Evolutionary conservation across 2,329 filamentous ascomycete species (phyloP).

Genomic region (Tothia fuscella): DNA sequence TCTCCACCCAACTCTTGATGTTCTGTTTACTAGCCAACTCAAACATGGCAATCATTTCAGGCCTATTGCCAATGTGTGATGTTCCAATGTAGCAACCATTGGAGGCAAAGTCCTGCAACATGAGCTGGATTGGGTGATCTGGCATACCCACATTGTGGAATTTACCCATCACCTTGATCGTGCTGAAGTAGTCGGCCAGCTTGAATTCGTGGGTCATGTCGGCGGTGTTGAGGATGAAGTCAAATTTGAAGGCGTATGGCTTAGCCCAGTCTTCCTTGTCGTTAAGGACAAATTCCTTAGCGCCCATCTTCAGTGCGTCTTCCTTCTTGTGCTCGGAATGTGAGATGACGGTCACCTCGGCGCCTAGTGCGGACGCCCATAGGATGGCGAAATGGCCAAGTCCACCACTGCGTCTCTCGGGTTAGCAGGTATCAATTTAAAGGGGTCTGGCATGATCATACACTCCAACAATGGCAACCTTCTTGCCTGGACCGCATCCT

Average conservation of each 20-base stretch:
- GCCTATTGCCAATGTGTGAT: slow-evolving; percentile 37
- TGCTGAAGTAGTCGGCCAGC: slow-evolving; percentile 57
- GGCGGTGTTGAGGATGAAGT: slow-evolving; percentile 66
- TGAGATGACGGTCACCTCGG: slow-evolving; percentile 50
- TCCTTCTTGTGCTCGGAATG: slow-evolving; percentile 48
- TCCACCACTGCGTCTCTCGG: slow-evolving; percentile 27
- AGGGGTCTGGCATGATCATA: slow-evolving; percentile 18
- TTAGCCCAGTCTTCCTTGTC: slow-evolving; percentile 47
- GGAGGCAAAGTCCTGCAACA: slow-evolving; percentile 59
- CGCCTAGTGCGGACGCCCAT: slow-evolving; percentile 41
- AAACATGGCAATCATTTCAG: slow-evolving; percentile 40
- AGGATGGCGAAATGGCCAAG: slow-evolving; percentile 40
- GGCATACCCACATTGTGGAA: slow-evolving; percentile 69
- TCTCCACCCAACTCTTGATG: slow-evolving; percentile 45
- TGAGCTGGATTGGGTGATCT: slow-evolving; percentile 58
- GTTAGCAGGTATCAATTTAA: slow-evolving; percentile 12
- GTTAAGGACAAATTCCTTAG: slow-evolving; percentile 48
- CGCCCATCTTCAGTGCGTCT: slow-evolving; percentile 46
- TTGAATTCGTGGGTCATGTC: slow-evolving; percentile 59
- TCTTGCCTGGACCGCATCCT: slow-evolving; percentile 64
- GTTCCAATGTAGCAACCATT: slow-evolving; percentile 53
- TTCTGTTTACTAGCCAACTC: slow-evolving; percentile 38
- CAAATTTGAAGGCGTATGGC: slow-evolving; percentile 48
- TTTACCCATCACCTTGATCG: slow-evolving; percentile 69
- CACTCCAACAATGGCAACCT: slow-evolving; percentile 63